Conservation (phyloP, 345 rosid genomes). For the Atalantia buxifolia region DNA sequence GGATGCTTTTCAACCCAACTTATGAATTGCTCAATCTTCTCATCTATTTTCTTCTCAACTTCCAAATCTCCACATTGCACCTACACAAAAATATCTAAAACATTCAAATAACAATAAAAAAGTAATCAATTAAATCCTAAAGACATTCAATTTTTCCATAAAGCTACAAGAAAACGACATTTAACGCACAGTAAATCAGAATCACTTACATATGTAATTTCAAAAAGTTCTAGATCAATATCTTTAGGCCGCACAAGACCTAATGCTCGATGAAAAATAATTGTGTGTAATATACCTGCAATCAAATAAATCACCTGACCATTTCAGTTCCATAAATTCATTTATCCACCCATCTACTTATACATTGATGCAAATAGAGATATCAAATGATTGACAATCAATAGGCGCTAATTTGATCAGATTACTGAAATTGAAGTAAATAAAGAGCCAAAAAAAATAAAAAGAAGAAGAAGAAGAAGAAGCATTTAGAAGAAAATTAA, state of each 20-base stretch:
- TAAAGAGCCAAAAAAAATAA: not conserved
- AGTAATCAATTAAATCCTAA: not conserved
- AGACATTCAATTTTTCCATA: not conserved
- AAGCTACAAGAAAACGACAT: not conserved
- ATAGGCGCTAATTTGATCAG: not conserved
- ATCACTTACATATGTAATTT: constrained; percentile 73
- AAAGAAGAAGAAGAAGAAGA: not conserved
- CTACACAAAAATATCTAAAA: constrained; percentile 14
- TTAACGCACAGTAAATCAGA: not conserved
- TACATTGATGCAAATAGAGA: not conserved
- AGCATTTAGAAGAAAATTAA: not conserved
- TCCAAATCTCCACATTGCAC: constrained; percentile 90
- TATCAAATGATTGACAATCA: not conserved
- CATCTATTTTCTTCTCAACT: constrained; percentile 91
- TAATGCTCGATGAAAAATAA: constrained; percentile 88
- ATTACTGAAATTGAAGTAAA: not conserved
- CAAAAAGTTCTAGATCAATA: constrained; percentile 84
- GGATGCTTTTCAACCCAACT: constrained; percentile 94
- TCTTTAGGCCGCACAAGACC: constrained; percentile 95
- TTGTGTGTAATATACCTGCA: constrained; percentile 85
- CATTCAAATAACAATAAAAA: not conserved
- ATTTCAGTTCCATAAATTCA: not conserved
- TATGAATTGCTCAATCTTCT: constrained; percentile 85
- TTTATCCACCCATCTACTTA: not conserved
- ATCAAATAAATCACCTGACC: constrained; percentile 3